phyloP scores from a whole-genome alignment of 495 filamentous ascomycete genomes.

The Penicillium longicatenatum region DNA sequence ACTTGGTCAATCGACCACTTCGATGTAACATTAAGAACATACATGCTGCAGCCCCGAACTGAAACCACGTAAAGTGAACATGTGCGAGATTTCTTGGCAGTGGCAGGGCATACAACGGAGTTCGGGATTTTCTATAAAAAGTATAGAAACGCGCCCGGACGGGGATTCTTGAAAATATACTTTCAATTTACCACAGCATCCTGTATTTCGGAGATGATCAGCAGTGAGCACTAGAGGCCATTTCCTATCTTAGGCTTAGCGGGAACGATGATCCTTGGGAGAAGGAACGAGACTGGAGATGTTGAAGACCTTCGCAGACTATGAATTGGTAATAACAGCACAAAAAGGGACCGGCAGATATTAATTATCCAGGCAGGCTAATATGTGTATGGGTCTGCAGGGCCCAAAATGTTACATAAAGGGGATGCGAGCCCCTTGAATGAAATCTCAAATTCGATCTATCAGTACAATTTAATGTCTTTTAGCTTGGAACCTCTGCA shows the following conservation, averaged over 20 bases:
- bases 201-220: not conserved
- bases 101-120: not conserved
- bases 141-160: not conserved
- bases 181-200: not conserved
- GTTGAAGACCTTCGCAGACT: not conserved
- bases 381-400: not conserved
- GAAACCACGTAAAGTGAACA: not conserved
- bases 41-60: not conserved
- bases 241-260: constrained; percentile 10
- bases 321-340: not conserved
- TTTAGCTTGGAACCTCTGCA: not conserved
- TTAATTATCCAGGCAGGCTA: no score
- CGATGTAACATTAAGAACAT: no score
- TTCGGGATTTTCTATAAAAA: not conserved
- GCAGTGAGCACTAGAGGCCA: not conserved
- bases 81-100: not conserved
- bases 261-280: not conserved
- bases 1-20: no score
- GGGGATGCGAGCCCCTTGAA: not conserved
- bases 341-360: not conserved
- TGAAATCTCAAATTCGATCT: not conserved
- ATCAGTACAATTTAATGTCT: not conserved
- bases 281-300: not conserved
- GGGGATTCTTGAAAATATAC: not conserved
- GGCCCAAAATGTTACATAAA: not conserved